Percentiles rank a stretch among this genome's conserved stretches.
Conservation (phyloP, 768 basidiomycete genomes). For the Podaxis mareebaensis region DNA sequence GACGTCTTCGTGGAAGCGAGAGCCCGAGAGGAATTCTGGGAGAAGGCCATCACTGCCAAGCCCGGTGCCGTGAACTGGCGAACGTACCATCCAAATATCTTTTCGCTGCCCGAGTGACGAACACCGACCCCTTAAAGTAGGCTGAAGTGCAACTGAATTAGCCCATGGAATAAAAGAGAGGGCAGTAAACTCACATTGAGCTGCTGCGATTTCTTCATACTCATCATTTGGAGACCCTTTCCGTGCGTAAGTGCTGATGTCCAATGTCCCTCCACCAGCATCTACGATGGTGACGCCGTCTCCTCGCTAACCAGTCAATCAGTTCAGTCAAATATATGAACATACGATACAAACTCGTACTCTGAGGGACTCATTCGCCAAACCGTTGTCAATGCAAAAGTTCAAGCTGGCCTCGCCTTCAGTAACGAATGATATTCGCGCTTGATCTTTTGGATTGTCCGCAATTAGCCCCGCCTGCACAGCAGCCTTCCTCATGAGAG, state of each 20-base stretch:
- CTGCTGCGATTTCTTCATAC: conserved; percentile 44
- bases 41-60: not conserved
- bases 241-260: conserved; percentile 53
- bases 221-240: conserved; percentile 20
- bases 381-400: conserved; percentile 34
- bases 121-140: conserved; percentile 44
- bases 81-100: conserved; percentile 35
- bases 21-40: conserved; percentile 16
- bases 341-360: not conserved
- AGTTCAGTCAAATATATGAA: not conserved
- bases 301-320: conserved; percentile 32
- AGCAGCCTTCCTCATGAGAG: conserved; percentile 47
- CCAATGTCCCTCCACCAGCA: conserved; percentile 62
- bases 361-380: conserved; percentile 15
- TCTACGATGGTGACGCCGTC: conserved; percentile 56
- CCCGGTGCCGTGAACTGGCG: not conserved
- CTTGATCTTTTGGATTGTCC: conserved; percentile 28
- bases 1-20: conserved; percentile 21
- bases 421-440: conserved; percentile 48
- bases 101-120: conserved; percentile 40
- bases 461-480: conserved; percentile 46
- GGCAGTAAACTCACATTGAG: conserved; percentile 30
- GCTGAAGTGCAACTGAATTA: conserved; percentile 27
- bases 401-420: conserved; percentile 59
- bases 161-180: not conserved